A percentile compares a stretch with the other conserved stretches of the same genome.
Evolutionary conservation across 2,329 filamentous ascomycete species (phyloP).

Genomic region (Fusarium denticulatum): DNA sequence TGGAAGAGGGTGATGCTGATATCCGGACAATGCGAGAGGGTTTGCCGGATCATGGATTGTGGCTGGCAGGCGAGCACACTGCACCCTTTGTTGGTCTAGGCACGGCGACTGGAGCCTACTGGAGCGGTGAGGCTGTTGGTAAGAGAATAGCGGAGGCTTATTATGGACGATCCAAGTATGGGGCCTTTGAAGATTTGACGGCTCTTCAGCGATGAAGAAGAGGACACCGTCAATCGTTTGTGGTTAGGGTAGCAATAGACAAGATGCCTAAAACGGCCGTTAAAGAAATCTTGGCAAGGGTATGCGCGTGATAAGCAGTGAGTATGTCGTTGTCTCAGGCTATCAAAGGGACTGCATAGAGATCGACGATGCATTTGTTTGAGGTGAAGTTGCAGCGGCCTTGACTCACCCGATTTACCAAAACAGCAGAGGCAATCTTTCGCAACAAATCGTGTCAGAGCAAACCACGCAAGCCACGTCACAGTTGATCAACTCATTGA

Average conservation of each 20-base stretch:
- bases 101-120: conserved; percentile 90
- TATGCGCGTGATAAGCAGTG: conserved; percentile 34
- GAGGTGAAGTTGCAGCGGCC: neutral
- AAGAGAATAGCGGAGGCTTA: conserved; percentile 69
- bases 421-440: neutral
- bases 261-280: neutral
- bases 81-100: conserved; percentile 89
- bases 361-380: conserved; percentile 30
- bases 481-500: neutral
- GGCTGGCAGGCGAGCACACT: conserved; percentile 92
- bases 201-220: neutral
- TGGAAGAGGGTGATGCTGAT: conserved; percentile 76
- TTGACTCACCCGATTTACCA: conserved; percentile 5
- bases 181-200: neutral
- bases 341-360: conserved; percentile 1
- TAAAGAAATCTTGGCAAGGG: neutral
- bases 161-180: conserved; percentile 54
- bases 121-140: conserved; percentile 85
- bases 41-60: conserved; percentile 74
- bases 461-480: neutral
- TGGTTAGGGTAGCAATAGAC: neutral
- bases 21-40: conserved; percentile 72
- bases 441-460: neutral
- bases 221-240: neutral
- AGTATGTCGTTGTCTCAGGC: conserved; percentile 13